These are phyloP conservation scores for Fusarium newnesense DNA, from an alignment of 2,329 filamentous ascomycete genomes.

Conservation along the genomic window DNA sequence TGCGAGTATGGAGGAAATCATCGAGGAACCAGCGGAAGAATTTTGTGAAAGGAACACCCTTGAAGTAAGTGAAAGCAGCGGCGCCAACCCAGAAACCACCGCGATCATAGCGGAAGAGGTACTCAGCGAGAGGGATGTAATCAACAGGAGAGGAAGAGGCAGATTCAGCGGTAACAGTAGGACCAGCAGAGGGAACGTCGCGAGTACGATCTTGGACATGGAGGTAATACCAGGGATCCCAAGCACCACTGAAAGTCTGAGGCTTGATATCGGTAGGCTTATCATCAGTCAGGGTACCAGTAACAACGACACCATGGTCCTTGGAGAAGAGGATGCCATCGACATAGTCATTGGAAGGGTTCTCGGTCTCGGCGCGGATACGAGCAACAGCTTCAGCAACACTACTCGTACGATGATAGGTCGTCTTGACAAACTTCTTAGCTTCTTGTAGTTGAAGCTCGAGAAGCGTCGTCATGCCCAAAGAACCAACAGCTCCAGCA, in stretches of 20 bases:
- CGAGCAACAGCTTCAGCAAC: conserved; percentile 51
- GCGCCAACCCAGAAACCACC: conserved; percentile 79
- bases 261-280: conserved; percentile 45
- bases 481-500: conserved; percentile 73
- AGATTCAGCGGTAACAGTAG: conserved; percentile 23
- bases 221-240: conserved; percentile 80
- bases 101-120: conserved; percentile 81
- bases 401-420: conserved; percentile 61
- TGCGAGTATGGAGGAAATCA: conserved; percentile 78
- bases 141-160: conserved; percentile 53
- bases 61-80: conserved; percentile 75
- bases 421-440: conserved; percentile 65
- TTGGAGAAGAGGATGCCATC: conserved; percentile 73
- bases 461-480: conserved; percentile 73
- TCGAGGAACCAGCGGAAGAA: conserved; percentile 76
- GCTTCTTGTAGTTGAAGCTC: conserved; percentile 69
- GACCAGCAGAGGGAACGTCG: conserved; percentile 32
- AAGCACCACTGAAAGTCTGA: conserved; percentile 69
- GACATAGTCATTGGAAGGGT: conserved; percentile 67
- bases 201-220: conserved; percentile 64
- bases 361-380: conserved; percentile 56
- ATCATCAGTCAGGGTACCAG: conserved; percentile 65
- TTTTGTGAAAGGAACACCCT: conserved; percentile 70
- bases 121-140: conserved; percentile 75
- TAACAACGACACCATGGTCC: conserved; percentile 67